These are phyloP conservation scores for Aspergillus incahuasiensis DNA, from an alignment of 495 filamentous ascomycete genomes.

Conservation along the genomic window DNA sequence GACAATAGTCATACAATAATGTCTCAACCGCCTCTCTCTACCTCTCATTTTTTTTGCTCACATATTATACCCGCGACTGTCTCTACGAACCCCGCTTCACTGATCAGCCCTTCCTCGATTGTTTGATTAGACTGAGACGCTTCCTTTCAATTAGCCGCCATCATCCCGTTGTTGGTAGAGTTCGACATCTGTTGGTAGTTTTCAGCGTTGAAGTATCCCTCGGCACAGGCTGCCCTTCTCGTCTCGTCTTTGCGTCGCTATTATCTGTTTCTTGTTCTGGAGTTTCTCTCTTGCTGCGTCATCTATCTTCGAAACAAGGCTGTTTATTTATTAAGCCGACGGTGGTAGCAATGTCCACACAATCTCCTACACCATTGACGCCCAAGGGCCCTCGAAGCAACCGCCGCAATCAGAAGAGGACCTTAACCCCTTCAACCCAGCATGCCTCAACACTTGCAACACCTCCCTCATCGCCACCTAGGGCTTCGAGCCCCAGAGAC, in stretches of 20 bases:
- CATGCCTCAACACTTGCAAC: conserved; percentile 32
- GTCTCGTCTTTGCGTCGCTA: conserved; percentile 12
- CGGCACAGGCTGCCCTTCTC: conserved; percentile 28
- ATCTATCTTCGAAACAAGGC: conserved; percentile 24
- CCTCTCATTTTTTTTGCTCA: conserved; percentile 1
- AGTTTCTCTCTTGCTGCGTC: conserved; percentile 9
- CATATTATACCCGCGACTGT: conserved; percentile 20
- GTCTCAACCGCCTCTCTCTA: conserved; percentile 2
- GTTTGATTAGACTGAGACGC: conserved; percentile 14
- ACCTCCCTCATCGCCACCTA: conserved; percentile 43
- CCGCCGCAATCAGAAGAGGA: conserved; percentile 36
- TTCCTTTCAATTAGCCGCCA: conserved; percentile 11
- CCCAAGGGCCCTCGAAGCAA: conserved; percentile 38
- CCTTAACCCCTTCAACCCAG: conserved; percentile 29
- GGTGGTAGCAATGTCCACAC: conserved; percentile 41
- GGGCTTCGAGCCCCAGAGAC: conserved; percentile 32
- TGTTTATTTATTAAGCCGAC: conserved; percentile 46
- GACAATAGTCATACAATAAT: conserved; percentile 11
- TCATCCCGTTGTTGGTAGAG: neutral
- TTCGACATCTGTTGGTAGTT: conserved; percentile 12
- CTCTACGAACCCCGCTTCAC: conserved; percentile 16
- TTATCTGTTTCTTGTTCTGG: conserved; percentile 3
- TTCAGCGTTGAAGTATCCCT: conserved; percentile 15
- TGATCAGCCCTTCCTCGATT: conserved; percentile 13
- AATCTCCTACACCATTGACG: conserved; percentile 35